These are phyloP conservation scores for Xylaria cubensis DNA, from an alignment of 495 filamentous ascomycete genomes.

Conservation along the genomic window DNA sequence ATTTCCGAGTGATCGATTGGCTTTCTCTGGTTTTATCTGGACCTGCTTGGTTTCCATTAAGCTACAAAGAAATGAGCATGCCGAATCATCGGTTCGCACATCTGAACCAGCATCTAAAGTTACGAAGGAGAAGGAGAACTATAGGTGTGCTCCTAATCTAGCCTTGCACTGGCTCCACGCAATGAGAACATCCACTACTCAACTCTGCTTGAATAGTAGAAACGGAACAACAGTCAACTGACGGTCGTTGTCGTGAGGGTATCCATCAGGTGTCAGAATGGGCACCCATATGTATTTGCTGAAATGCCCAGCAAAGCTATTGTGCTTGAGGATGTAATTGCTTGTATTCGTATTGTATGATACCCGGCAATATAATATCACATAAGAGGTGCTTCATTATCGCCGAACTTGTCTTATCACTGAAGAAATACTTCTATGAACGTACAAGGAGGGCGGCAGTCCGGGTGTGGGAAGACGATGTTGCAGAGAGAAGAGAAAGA, in stretches of 20 bases:
- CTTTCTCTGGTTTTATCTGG: not conserved
- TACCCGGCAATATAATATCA: constrained; percentile 4
- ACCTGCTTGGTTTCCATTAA: not conserved
- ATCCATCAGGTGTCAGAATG: not conserved
- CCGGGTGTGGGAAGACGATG: not conserved
- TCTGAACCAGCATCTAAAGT: not conserved
- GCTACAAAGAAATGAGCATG: not conserved
- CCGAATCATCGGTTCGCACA: not conserved
- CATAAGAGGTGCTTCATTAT: not conserved
- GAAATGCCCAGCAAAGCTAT: not conserved
- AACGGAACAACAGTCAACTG: not conserved
- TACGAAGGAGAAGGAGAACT: not conserved
- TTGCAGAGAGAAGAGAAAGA: not conserved
- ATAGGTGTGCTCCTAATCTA: not conserved
- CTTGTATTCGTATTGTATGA: not conserved
- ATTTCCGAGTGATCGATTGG: not conserved
- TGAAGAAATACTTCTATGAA: not conserved
- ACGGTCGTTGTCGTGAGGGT: not conserved
- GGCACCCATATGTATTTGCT: not conserved
- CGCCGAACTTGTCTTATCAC: not conserved
- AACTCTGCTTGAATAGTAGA: not conserved
- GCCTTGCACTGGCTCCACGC: not conserved
- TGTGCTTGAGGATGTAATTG: not conserved
- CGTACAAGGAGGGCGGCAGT: not conserved
- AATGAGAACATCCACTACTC: not conserved